Conservation (phyloP, 257 asterid species). For the Ophiorrhiza pumila region DNA sequence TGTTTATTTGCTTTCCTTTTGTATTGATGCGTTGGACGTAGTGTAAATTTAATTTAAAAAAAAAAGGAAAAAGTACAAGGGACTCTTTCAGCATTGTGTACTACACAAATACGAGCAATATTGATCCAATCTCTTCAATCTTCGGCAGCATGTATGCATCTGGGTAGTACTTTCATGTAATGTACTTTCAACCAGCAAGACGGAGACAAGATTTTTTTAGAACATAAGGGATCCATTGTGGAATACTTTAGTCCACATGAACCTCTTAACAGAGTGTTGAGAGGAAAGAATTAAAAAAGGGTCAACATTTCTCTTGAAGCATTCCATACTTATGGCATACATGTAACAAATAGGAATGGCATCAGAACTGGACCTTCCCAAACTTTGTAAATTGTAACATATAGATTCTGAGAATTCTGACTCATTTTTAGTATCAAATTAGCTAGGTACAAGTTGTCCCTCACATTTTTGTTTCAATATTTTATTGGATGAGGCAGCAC, state of each 20-base stretch:
- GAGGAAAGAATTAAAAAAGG: slow-evolving; percentile 1
- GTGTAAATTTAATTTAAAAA: no score
- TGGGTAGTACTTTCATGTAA: slow-evolving; percentile 44
- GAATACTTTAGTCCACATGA: slow-evolving; percentile 22
- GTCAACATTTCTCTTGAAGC: slow-evolving; percentile 15
- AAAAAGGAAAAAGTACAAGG: slow-evolving; percentile 83
- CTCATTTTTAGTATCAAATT: slow-evolving; percentile 17
- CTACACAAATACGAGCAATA: slow-evolving; percentile 31
- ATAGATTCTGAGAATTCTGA: slow-evolving; percentile 27
- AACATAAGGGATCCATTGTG: slow-evolving; percentile 37
- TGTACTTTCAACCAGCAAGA: slow-evolving; percentile 36
- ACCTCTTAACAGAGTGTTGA: slow-evolving; percentile 5
- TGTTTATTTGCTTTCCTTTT: no score
- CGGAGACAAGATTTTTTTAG: slow-evolving; percentile 44
- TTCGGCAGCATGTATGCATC: slow-evolving; percentile 40
- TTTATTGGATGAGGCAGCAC: slow-evolving; percentile 37
- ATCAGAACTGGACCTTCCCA: slow-evolving; percentile 25
- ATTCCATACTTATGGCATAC: slow-evolving; percentile 15
- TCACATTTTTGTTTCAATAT: slow-evolving; percentile 33
- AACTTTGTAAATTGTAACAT: slow-evolving; percentile 28
- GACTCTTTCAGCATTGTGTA: slow-evolving; percentile 75
- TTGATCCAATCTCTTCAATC: slow-evolving; percentile 51
- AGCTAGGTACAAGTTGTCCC: slow-evolving; percentile 35
- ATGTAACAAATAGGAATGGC: slow-evolving; percentile 36
- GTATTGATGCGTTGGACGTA: no score